Percentiles rank a stretch among this genome's conserved stretches.
Evolutionary conservation across 73 alveolate genomes (phyloP).

Genomic region (Durusdinium trenchii): DNA sequence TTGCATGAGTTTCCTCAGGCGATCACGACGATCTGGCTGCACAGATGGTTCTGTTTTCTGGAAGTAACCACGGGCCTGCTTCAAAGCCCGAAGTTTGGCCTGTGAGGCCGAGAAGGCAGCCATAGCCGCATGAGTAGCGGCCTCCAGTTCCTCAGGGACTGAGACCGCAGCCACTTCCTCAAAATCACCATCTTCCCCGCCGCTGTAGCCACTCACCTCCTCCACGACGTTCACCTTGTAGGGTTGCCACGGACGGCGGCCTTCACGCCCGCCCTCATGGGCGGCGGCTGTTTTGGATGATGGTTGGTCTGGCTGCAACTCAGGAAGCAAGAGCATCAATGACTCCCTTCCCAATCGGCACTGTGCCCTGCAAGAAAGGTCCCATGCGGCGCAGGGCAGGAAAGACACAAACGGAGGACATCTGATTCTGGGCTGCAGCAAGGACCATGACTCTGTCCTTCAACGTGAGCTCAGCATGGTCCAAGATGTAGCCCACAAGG

Average conservation of each 20-base stretch:
- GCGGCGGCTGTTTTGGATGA: no score
- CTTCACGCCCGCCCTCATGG: neutral
- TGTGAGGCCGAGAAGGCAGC: no score
- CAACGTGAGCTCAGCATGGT: slow-evolving; percentile 11
- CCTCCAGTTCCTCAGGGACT: no score
- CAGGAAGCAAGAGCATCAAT: neutral
- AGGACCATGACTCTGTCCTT: neutral
- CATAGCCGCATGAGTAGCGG: no score
- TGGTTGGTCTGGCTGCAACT: neutral
- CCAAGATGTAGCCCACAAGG: neutral
- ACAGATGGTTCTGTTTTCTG: no score
- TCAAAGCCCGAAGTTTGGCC: no score
- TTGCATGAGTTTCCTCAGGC: no score
- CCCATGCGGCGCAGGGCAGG: slow-evolving; percentile 22
- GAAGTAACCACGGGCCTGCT: no score
- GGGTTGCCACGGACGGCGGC: neutral
- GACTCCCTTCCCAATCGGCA: slow-evolving; percentile 3
- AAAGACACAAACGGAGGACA: neutral
- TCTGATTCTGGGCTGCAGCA: slow-evolving; percentile 6
- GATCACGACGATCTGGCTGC: no score
- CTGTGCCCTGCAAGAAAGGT: neutral
- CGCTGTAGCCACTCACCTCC: no score
- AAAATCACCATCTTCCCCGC: no score
- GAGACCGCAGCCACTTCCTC: no score
- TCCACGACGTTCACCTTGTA: neutral